phyloP scores from a whole-genome alignment of 2,329 filamentous ascomycete genomes.

The Apiospora phragmitis region DNA sequence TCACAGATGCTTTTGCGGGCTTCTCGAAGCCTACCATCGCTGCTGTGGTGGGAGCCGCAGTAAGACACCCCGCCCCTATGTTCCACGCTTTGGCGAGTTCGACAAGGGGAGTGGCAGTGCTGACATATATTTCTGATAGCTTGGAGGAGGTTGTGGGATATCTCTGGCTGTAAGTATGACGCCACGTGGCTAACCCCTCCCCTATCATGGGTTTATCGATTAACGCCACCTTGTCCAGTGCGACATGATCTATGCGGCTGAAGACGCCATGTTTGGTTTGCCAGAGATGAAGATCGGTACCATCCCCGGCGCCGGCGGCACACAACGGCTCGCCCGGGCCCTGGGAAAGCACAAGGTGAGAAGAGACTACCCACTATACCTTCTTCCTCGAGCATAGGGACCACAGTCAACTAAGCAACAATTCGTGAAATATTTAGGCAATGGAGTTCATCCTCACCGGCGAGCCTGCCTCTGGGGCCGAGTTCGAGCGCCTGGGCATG shows the following conservation, averaged over 20 bases:
- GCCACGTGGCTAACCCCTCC: background rate
- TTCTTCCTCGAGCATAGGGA: background rate
- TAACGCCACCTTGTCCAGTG: conserved; percentile 25
- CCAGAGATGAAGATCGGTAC: conserved; percentile 93
- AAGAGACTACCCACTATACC: background rate
- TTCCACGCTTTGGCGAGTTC: background rate
- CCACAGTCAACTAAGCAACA: background rate
- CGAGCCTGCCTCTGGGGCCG: conserved; percentile 34
- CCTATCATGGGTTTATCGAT: background rate
- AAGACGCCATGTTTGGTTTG: conserved; percentile 84
- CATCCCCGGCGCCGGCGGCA: conserved; percentile 87
- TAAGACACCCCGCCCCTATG: conserved; percentile 31
- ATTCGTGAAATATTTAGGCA: conserved; percentile 29
- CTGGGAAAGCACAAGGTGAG: conserved; percentile 37
- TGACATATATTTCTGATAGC: conserved; percentile 14
- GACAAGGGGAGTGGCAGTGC: background rate
- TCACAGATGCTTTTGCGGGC: conserved; percentile 36
- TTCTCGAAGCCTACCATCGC: conserved; percentile 49
- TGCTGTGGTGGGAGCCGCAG: conserved; percentile 51
- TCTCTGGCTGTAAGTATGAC: conserved; percentile 41
- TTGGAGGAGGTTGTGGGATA: conserved; percentile 52
- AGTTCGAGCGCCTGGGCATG: conserved; percentile 41
- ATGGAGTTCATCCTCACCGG: conserved; percentile 49
- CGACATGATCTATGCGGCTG: conserved; percentile 68
- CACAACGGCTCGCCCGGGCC: conserved; percentile 52